Conservation (phyloP, 768 basidiomycete species). For the Rubroboletus pulcherrimus region DNA sequence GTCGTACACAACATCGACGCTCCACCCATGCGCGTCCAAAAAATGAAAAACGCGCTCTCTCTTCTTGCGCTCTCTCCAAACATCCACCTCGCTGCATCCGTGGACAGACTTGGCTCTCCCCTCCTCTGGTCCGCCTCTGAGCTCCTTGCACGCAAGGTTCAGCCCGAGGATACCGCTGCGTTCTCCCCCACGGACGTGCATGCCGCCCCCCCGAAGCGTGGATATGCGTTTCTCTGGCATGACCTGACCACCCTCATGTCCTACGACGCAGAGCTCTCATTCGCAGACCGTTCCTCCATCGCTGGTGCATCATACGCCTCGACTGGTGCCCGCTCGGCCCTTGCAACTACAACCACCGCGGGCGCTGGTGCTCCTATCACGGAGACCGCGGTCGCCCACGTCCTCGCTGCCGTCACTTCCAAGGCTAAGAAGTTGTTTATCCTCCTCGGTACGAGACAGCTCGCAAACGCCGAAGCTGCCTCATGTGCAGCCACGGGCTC, state of each 20-base stretch:
- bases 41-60: constrained; percentile 63
- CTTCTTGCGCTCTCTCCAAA: constrained; percentile 68
- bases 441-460: constrained; percentile 64
- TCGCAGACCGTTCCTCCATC: constrained; percentile 61
- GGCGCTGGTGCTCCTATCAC: constrained; percentile 47
- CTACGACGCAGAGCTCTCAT: constrained; percentile 76
- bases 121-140: constrained; percentile 81
- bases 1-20: constrained; percentile 90
- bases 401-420: constrained; percentile 82
- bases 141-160: constrained; percentile 47
- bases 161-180: not conserved
- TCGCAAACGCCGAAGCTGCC: constrained; percentile 47
- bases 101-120: constrained; percentile 84
- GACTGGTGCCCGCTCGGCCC: constrained; percentile 25
- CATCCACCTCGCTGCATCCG: constrained; percentile 79
- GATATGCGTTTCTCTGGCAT: constrained; percentile 82
- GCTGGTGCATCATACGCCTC: constrained; percentile 43
- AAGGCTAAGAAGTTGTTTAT: constrained; percentile 82
- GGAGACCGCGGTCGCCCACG: constrained; percentile 74
- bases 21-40: constrained; percentile 58
- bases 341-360: constrained; percentile 28
- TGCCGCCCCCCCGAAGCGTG: constrained; percentile 32
- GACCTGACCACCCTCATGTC: constrained; percentile 82
- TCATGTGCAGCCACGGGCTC: constrained; percentile 3
- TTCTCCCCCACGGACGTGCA: not conserved